phyloP scores from a whole-genome alignment of 2,329 filamentous ascomycete species.

The Phaeosphaeria sp. region DNA sequence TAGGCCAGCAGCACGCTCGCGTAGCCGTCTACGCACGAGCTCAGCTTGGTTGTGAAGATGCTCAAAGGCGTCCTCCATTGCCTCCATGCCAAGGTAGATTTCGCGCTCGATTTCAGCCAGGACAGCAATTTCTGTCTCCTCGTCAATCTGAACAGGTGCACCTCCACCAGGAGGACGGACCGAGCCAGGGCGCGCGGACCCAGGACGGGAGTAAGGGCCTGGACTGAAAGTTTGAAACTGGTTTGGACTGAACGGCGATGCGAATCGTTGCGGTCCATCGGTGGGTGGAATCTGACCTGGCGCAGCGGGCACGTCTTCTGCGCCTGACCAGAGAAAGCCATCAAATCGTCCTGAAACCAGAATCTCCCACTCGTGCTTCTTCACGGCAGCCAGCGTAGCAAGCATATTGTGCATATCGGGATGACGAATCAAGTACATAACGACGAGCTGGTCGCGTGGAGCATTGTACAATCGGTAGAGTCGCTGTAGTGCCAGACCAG shows the following conservation, averaged over 20 bases:
- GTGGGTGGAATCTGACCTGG: conserved; percentile 50
- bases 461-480: conserved; percentile 76
- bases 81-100: conserved; percentile 94
- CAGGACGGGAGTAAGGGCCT: conserved; percentile 25
- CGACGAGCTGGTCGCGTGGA: conserved; percentile 85
- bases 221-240: conserved; percentile 47
- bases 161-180: conserved; percentile 47
- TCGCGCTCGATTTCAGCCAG: conserved; percentile 91
- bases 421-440: conserved; percentile 85
- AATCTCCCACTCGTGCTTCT: conserved; percentile 94
- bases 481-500: conserved; percentile 79
- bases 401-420: conserved; percentile 83
- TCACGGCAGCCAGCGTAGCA: conserved; percentile 86
- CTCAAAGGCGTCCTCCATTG: conserved; percentile 92
- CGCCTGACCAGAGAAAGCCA: conserved; percentile 92
- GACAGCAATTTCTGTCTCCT: conserved; percentile 90
- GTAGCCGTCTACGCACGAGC: conserved; percentile 75
- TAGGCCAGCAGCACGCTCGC: conserved; percentile 83
- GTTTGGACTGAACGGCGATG: conserved; percentile 61
- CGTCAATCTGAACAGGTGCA: conserved; percentile 86
- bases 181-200: conserved; percentile 26
- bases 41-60: conserved; percentile 87
- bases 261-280: conserved; percentile 47
- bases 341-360: conserved; percentile 92
- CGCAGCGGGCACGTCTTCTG: conserved; percentile 63